These are phyloP conservation scores for Zychaea mexicana DNA, from an alignment of 371 early-diverging fungal species.

Conservation along the genomic window DNA sequence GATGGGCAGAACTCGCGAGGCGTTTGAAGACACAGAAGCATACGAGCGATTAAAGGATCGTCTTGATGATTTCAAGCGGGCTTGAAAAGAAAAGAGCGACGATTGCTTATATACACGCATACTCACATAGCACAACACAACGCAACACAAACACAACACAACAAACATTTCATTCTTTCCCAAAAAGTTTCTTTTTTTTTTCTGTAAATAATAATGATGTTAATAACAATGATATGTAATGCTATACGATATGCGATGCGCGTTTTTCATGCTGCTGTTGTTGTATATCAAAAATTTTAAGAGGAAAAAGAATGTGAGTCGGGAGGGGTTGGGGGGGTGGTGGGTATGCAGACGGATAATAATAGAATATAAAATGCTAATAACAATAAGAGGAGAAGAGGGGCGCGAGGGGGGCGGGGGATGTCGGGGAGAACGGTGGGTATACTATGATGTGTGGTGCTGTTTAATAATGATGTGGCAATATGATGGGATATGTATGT, in stretches of 20 bases:
- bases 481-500: background rate
- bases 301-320: too few relatives aligned
- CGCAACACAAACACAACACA: too few relatives aligned
- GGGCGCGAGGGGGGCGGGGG: background rate
- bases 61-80: conserved; percentile 55
- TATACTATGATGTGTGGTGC: too few relatives aligned
- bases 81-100: conserved; percentile 13
- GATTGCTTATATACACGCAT: too few relatives aligned
- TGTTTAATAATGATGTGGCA: background rate
- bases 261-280: background rate
- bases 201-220: conserved; percentile 7
- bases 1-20: conserved; percentile 76
- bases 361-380: background rate
- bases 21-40: conserved; percentile 68
- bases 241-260: background rate
- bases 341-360: background rate
- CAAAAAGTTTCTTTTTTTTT: background rate
- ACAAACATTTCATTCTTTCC: background rate
- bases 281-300: background rate
- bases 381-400: too few relatives aligned
- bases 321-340: background rate
- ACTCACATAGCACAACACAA: too few relatives aligned
- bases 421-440: too few relatives aligned
- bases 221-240: background rate
- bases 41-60: conserved; percentile 65